Base-by-base conservation (phyloP, 495 filamentous ascomycete species). In the Chlorociboria aeruginascens region DNA sequence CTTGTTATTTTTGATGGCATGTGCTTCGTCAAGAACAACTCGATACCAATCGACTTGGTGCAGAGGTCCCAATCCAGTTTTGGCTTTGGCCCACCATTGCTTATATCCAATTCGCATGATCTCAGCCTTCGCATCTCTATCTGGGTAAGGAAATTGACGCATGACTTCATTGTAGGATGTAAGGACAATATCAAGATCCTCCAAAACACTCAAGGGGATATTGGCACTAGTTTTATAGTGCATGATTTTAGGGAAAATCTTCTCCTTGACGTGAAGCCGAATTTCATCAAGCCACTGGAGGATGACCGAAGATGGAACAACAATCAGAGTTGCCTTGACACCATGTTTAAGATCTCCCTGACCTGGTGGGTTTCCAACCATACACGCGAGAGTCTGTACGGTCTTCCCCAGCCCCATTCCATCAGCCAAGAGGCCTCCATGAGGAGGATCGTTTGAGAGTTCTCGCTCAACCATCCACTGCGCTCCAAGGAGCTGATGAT, bases 11-110 rank as follows among this genome's bases (percentile, higher is more conserved):
- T 82, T 84, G 56, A 86, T 86, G 0, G 55, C 52, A 45, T 83
- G 79, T 3, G 92, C 90, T 66, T 98, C 92, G 51, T 98, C 92
- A 11, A 97, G 73, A 37, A 98, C 88, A 52, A 95, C 78, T n/a
- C 92, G 85, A 61, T 86, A 95, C 92, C 92, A 98, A 59, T 88
- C 39, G 38, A 57, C 39, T 25, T 43, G 12, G 44, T 51, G 49
- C 14, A 98, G 67, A 58, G 85, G 85, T 12, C 79, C 68, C n/a
- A 79, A 73, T 54, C 95, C 4, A 10, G 8, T 86, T 36, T 72
- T 69, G 33, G 92, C 85, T 57, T 90, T 93, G 63, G 32, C 37
- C 48, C 33, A 40, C 56, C 56, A 59, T 3, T 42, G 32, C 3
- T 38, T 14, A 35, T 49, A 50, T 9, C 52, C 49, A 16, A 29